Base-by-base conservation (phyloP, 1,284 basidiomycete species). In the Marasmius tenuissimus region DNA sequence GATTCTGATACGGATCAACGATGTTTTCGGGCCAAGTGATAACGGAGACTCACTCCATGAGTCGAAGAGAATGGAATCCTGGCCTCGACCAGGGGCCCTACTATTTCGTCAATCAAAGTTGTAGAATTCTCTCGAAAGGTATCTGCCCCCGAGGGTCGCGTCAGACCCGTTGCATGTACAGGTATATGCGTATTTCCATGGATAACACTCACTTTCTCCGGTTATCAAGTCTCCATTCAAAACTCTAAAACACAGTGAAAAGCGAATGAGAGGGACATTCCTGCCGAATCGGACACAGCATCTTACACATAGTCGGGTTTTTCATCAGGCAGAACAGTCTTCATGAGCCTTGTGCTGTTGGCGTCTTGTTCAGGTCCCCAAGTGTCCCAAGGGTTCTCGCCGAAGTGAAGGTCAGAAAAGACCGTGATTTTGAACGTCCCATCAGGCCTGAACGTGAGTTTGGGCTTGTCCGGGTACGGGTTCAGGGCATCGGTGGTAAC, bases 401-500 rank as follows among this genome's bases (percentile, higher is more conserved):
- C 88, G 62, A 80, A 89, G 67, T 89, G 88, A 37, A 88, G 69
- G 66, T 89, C 88, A 3, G 86, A 87, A 69, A 89, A 88, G 4
- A 90, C 78, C 14, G 85, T 87, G 51, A 90, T 68, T 70, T 87
- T 88, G 78, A 89, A 87, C 0, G 83, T 83, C 1, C 84, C 84
- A 67, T 87, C 80, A 0, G 66, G 16, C 10, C 75, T 73, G 69
- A 86, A 86, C 4, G 71, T 72, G 3, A 86, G 64, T 8, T 77
- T 77, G 5, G 78, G 78, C 62, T 86, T 86, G 53, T 70, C 65
- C 0, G 81, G 78, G 66, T 85, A 86, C 4, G 84, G 84, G 56
- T 85, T 64, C 18, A 58, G 34, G 9, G 37, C 11, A 34, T 42
- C 40, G 27, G 27, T 27, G 27, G 27, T 4, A 27, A 27, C 27